phyloP scores from a whole-genome alignment of 345 rosid species.

The Excoecaria cochinchinensis region DNA sequence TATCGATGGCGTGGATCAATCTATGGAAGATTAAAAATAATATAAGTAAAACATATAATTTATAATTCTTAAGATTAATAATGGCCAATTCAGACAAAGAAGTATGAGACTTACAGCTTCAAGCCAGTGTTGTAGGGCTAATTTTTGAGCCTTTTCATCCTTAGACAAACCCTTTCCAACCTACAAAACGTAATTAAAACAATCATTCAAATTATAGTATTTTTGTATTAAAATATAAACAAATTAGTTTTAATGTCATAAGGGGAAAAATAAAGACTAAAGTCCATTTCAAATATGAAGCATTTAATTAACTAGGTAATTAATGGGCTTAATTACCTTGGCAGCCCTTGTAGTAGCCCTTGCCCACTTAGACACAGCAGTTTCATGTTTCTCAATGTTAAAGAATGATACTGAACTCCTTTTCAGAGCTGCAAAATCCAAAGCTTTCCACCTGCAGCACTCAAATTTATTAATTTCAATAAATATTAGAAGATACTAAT shows the following conservation, averaged over 20 bases:
- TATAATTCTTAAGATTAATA: no score
- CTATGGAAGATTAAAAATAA: constrained; percentile 25
- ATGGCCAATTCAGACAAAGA: background rate
- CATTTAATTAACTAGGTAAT: no score
- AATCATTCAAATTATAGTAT: no score
- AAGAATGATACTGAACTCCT: constrained; percentile 56
- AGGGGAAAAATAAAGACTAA: background rate
- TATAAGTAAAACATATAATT: no score
- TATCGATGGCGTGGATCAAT: constrained; percentile 86
- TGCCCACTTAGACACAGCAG: constrained; percentile 59
- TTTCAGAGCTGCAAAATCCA: constrained; percentile 56
- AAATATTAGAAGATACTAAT: background rate
- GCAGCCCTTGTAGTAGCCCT: constrained; percentile 64
- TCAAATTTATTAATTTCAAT: background rate
- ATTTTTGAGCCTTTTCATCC: constrained; percentile 71
- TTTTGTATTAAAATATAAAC: no score
- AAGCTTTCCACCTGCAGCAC: constrained; percentile 59
- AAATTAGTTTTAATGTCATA: no score
- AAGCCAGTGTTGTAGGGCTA: constrained; percentile 78
- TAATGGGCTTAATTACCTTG: constrained; percentile 35
- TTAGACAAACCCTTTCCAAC: constrained; percentile 68
- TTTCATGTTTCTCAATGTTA: constrained; percentile 52
- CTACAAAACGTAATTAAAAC: constrained; percentile 21
- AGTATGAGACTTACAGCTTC: constrained; percentile 56
- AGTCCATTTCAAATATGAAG: background rate